These are phyloP conservation scores for Wickerhamiella azyma DNA, from an alignment of 805 yeast species.

Conservation along the genomic window DNA sequence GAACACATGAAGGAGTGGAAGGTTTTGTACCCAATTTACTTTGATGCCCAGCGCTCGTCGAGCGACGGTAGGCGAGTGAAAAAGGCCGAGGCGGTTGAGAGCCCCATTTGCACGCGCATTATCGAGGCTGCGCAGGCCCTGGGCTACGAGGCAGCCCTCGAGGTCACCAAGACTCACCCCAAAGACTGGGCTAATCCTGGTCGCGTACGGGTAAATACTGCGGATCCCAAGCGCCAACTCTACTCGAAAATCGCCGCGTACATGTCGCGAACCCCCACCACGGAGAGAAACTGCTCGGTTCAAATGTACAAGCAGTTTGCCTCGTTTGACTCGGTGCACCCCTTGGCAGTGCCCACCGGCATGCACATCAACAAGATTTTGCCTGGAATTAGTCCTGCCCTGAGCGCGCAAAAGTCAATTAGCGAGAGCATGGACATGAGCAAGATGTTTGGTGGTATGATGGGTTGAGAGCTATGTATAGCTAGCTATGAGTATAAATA, in stretches of 20 bases:
- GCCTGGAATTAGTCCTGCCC: slow-evolving; percentile 71
- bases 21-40: slow-evolving; percentile 80
- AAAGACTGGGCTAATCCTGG: slow-evolving; percentile 98
- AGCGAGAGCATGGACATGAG: slow-evolving; percentile 26
- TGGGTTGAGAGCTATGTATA: background rate
- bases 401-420: slow-evolving; percentile 75
- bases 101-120: slow-evolving; percentile 76
- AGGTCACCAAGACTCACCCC: slow-evolving; percentile 77
- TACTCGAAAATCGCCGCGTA: slow-evolving; percentile 47
- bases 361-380: slow-evolving; percentile 75
- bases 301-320: slow-evolving; percentile 16
- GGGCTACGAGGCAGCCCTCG: slow-evolving; percentile 26
- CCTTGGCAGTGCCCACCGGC: slow-evolving; percentile 67
- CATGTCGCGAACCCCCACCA: slow-evolving; percentile 55
- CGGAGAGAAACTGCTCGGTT: slow-evolving; percentile 38
- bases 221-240: slow-evolving; percentile 48
- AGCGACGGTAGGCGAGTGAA: slow-evolving; percentile 76
- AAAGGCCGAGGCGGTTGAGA: slow-evolving; percentile 52
- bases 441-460: slow-evolving; percentile 2
- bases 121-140: slow-evolving; percentile 48
- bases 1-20: slow-evolving; percentile 54
- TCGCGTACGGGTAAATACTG: slow-evolving; percentile 66
- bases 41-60: slow-evolving; percentile 63
- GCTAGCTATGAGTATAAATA: background rate
- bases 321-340: slow-evolving; percentile 27